Conservation (phyloP, 768 basidiomycete genomes). For the Russula emetica region DNA sequence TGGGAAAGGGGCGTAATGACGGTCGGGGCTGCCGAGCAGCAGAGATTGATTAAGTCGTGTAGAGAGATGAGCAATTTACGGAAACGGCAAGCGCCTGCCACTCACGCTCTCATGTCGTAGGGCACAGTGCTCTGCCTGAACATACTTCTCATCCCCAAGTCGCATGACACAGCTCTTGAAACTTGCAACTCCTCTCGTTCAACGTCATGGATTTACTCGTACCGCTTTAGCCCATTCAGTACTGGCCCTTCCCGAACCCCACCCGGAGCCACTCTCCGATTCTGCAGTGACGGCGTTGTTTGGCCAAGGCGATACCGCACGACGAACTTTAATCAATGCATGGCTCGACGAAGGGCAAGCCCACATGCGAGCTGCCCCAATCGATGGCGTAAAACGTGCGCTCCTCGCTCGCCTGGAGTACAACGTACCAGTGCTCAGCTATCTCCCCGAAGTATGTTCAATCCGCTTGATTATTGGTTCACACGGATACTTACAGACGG, state of each 20-base stretch:
- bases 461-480: background rate
- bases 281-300: constrained; percentile 68
- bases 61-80: background rate
- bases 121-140: no score
- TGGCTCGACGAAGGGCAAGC: constrained; percentile 67
- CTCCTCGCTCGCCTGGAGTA: constrained; percentile 53
- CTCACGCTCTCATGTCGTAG: background rate
- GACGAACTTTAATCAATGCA: constrained; percentile 58
- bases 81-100: constrained; percentile 12
- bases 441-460: constrained; percentile 61
- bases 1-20: constrained; percentile 23
- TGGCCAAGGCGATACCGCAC: constrained; percentile 62
- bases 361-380: constrained; percentile 41
- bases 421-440: constrained; percentile 61
- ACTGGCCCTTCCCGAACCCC: constrained; percentile 48
- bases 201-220: constrained; percentile 69
- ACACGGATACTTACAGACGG: background rate
- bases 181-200: constrained; percentile 59
- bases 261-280: constrained; percentile 61
- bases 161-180: constrained; percentile 43
- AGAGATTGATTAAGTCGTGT: constrained; percentile 7
- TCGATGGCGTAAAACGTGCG: constrained; percentile 45
- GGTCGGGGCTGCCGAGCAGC: constrained; percentile 27
- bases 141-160: background rate
- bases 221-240: constrained; percentile 62